Conservation (phyloP, 2,329 filamentous ascomycete genomes). For the Alternaria ventricosa region DNA sequence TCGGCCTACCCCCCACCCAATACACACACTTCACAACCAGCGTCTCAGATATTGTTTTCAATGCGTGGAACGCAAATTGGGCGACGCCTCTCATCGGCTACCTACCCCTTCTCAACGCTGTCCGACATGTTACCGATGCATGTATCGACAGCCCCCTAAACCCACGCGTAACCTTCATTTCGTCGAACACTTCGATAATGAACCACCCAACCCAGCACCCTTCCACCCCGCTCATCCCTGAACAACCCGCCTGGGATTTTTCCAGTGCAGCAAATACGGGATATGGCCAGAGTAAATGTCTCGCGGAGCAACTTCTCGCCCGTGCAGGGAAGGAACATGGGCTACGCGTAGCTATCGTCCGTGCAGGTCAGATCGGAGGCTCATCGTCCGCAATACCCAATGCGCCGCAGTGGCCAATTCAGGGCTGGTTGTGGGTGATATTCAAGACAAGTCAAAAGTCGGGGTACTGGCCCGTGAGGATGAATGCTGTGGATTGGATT, state of each 20-base stretch:
- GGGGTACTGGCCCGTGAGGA: background rate
- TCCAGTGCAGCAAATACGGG: background rate
- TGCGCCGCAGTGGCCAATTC: background rate
- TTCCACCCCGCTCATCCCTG: background rate
- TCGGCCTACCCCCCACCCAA: background rate
- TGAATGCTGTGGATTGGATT: conserved; percentile 4
- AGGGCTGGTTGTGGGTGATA: background rate
- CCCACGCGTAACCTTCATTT: background rate
- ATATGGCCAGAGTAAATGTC: background rate
- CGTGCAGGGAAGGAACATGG: background rate
- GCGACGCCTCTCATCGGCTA: background rate
- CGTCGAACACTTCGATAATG: background rate
- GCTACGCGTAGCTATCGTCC: background rate
- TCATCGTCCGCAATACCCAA: background rate
- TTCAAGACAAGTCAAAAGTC: background rate
- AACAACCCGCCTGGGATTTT: background rate
- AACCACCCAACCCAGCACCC: background rate
- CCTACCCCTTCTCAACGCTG: background rate
- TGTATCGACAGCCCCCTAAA: background rate
- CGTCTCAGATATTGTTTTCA: background rate
- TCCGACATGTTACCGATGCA: background rate
- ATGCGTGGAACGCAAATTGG: conserved; percentile 2
- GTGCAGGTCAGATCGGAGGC: background rate
- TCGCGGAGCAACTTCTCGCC: background rate
- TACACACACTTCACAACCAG: background rate